Base-by-base conservation (phyloP, 2,329 filamentous ascomycete genomes). In the Exophiala xenobiotica region DNA sequence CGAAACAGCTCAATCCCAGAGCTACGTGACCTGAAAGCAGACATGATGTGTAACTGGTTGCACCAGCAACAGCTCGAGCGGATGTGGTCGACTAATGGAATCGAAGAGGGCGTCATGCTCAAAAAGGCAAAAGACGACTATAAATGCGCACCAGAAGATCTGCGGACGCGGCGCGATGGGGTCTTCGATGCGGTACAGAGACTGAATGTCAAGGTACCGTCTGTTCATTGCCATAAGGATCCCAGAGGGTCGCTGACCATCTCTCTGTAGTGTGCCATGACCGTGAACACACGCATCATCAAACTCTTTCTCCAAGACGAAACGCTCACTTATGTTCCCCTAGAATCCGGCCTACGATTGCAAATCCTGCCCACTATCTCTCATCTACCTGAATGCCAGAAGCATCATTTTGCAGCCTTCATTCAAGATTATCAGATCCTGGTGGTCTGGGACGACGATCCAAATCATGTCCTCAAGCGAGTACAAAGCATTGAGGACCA, bases 341-440 rank as follows among this genome's bases (percentile, higher is more conserved):
- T 87, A 12, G 67, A 74, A 12, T 72, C 78, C 46, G 80, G 79
- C 3, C 73, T 85, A 14, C 78, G 78, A 20, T 68, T 87, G 5
- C 84, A 87, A 62, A 78, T 87, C 3, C 69, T 87, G 18, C 77
- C 77, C 2, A 77, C 76, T 42, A 76, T 86, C 50, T 69, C 72
- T 2, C 75, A 79, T 42, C 70, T 87, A 3, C 78, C 80, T 0
- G 67, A 72, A 19, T 85, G 81, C 59, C 77, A 83, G 63, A 82
- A 83, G 64, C 80, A 84, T 66, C 81, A 85, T 54, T 84, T 82
- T 61, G 81, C 79, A n/a, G 81, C 82, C 6, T 85, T 85, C 63
- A 78, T 85, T 45, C 73, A 77, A 53, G 79, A 83, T 12, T 56
- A 70, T 74, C n/a, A 72, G 37, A 71, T 83, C 31, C 66, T 85